These are phyloP conservation scores for Trifolium repens DNA, from an alignment of 306 rosid species.

Conservation along the genomic window DNA sequence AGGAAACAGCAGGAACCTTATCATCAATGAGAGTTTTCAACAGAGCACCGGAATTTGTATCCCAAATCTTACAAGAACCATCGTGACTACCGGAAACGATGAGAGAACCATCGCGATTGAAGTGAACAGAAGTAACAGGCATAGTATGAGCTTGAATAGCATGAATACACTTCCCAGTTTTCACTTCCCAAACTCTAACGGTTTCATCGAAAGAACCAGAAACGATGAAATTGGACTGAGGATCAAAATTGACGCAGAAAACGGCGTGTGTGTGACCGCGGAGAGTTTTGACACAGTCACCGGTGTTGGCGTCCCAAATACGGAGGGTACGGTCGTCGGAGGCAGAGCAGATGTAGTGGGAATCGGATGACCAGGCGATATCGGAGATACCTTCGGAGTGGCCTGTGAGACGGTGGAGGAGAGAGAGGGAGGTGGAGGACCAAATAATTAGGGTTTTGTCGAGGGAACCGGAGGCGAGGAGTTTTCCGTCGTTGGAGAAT, in stretches of 20 bases:
- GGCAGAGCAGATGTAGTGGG: constrained; percentile 95
- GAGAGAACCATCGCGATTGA: constrained; percentile 88
- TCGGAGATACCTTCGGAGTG: constrained; percentile 86
- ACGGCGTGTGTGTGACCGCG: constrained; percentile 75
- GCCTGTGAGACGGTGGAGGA: constrained; percentile 72
- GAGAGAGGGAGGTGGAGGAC: constrained; percentile 63
- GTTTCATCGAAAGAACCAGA: constrained; percentile 91
- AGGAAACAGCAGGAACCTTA: constrained; percentile 74
- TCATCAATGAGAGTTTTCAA: constrained; percentile 81
- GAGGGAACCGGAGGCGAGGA: constrained; percentile 79
- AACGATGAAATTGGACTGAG: constrained; percentile 78
- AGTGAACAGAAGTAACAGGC: constrained; percentile 86
- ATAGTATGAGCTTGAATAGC: constrained; percentile 63
- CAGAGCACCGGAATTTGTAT: constrained; percentile 51
- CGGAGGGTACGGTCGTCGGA: constrained; percentile 91
- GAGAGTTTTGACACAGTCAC: constrained; percentile 80
- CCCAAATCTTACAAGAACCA: constrained; percentile 95
- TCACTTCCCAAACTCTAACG: constrained; percentile 90
- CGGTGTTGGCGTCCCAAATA: constrained; percentile 83
- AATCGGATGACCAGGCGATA: constrained; percentile 91
- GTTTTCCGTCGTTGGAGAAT: constrained; percentile 82
- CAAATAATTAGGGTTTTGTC: constrained; percentile 84
- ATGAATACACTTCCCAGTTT: constrained; percentile 78
- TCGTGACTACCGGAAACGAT: constrained; percentile 92
- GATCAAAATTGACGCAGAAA: constrained; percentile 87